phyloP scores from a whole-genome alignment of 257 asterid genomes.

The Sherardia arvensis region DNA sequence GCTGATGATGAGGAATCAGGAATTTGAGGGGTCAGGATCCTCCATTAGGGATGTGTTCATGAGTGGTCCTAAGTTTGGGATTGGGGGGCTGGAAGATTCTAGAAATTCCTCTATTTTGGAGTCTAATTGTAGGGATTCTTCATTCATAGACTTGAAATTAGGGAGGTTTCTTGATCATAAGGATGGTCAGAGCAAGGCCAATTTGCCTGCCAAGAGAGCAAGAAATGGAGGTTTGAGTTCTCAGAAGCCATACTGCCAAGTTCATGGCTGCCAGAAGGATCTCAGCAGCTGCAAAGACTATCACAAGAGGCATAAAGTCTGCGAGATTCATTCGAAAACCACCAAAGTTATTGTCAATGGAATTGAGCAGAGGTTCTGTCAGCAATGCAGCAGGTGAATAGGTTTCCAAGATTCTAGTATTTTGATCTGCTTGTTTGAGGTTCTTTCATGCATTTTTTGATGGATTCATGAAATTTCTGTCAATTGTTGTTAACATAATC shows the following conservation, averaged over 20 bases:
- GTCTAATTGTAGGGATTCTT: conserved; percentile 17
- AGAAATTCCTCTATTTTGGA: conserved; percentile 20
- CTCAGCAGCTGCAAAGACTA: conserved; percentile 35
- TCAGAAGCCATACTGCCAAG: conserved; percentile 32
- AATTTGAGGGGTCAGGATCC: conserved; percentile 19
- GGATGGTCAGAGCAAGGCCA: conserved; percentile 11
- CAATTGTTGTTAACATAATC: not conserved
- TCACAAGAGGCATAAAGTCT: conserved; percentile 44
- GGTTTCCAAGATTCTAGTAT: not conserved
- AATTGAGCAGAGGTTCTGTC: conserved; percentile 40
- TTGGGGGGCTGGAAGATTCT: conserved; percentile 20
- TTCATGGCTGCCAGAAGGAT: conserved; percentile 36
- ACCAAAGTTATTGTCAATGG: conserved; percentile 37
- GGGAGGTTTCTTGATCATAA: conserved; percentile 29
- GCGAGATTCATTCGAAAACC: conserved; percentile 40
- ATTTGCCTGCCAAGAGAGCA: conserved; percentile 23
- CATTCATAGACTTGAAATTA: conserved; percentile 33
- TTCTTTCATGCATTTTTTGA: not conserved
- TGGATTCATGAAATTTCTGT: not conserved
- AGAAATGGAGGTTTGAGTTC: conserved; percentile 24
- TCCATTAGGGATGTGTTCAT: conserved; percentile 17
- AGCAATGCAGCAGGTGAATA: conserved; percentile 44
- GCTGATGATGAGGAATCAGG: conserved; percentile 15
- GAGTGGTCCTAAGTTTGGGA: conserved; percentile 11
- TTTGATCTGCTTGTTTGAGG: not conserved